Percentiles rank a stretch among this genome's conserved stretches.
These are phyloP conservation scores for Candida stauntonica DNA, from an alignment of 805 yeast genomes.

Conservation along the genomic window DNA sequence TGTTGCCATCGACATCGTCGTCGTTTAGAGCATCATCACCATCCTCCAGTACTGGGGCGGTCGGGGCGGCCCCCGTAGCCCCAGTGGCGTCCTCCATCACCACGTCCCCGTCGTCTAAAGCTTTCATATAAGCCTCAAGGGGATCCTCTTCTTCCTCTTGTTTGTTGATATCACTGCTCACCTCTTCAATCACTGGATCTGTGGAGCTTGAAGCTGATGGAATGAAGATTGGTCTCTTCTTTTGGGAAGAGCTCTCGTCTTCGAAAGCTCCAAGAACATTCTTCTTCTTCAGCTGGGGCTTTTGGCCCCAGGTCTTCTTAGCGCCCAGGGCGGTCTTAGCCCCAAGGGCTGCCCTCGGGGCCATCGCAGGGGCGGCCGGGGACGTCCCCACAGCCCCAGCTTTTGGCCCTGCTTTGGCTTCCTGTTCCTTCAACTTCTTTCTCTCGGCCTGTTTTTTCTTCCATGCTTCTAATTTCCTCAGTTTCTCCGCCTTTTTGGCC, in stretches of 20 bases:
- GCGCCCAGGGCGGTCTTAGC: no score
- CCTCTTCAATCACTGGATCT: not conserved
- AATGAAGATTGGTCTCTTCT: not conserved
- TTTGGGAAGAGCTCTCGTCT: not conserved
- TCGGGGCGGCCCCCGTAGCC: not conserved
- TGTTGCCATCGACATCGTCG: conserved; percentile 28
- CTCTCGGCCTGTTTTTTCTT: conserved; percentile 36
- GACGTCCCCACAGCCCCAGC: no score
- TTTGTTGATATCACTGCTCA: not conserved
- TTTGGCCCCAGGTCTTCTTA: not conserved
- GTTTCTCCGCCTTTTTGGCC: conserved; percentile 28
- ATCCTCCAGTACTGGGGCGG: not conserved
- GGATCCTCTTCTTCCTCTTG: conserved; percentile 23
- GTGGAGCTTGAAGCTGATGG: not conserved
- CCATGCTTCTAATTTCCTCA: conserved; percentile 48
- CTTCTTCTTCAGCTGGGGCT: not conserved
- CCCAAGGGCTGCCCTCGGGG: no score
- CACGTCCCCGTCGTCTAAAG: conserved; percentile 24
- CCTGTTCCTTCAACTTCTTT: conserved; percentile 23
- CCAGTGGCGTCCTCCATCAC: not conserved
- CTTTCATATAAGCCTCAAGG: conserved; percentile 42
- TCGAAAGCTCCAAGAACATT: not conserved
- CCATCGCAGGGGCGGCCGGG: no score
- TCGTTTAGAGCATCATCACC: conserved; percentile 23
- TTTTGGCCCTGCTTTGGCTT: conserved; percentile 2